Conservation (phyloP, 129 eudicot genomes). For the Centrapalus pauciflorus region DNA sequence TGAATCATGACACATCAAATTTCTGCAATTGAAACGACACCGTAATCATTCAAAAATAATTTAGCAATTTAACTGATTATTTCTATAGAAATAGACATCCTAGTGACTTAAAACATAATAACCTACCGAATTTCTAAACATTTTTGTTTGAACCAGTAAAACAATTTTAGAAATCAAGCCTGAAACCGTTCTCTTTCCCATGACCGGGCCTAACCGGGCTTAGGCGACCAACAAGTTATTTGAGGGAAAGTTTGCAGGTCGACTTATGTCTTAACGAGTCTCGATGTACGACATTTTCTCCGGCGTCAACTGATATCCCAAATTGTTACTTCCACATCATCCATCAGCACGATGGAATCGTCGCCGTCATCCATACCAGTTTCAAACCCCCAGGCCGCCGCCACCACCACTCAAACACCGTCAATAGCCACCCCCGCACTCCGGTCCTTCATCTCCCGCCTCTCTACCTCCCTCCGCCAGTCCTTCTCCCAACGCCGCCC, state of each 20-base stretch:
- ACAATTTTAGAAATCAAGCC: too few relatives aligned
- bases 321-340: background rate
- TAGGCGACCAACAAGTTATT: too few relatives aligned
- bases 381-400: conserved; percentile 15
- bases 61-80: too few relatives aligned
- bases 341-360: conserved; percentile 32
- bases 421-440: conserved; percentile 57
- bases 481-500: conserved; percentile 73
- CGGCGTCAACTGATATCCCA: conserved; percentile 9
- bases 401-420: conserved; percentile 16
- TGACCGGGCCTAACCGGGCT: too few relatives aligned
- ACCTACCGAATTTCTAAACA: too few relatives aligned
- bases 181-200: too few relatives aligned
- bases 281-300: background rate
- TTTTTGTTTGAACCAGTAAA: too few relatives aligned
- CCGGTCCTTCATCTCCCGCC: conserved; percentile 55
- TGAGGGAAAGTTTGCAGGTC: background rate
- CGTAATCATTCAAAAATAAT: too few relatives aligned
- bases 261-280: background rate
- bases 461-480: conserved; percentile 51
- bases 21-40: too few relatives aligned
- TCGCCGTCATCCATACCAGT: conserved; percentile 43
- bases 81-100: too few relatives aligned
- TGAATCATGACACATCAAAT: too few relatives aligned
- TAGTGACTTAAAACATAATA: too few relatives aligned